Evolutionary conservation across 306 rosid species (phyloP).

Genomic region (Quercus agrifolia): DNA sequence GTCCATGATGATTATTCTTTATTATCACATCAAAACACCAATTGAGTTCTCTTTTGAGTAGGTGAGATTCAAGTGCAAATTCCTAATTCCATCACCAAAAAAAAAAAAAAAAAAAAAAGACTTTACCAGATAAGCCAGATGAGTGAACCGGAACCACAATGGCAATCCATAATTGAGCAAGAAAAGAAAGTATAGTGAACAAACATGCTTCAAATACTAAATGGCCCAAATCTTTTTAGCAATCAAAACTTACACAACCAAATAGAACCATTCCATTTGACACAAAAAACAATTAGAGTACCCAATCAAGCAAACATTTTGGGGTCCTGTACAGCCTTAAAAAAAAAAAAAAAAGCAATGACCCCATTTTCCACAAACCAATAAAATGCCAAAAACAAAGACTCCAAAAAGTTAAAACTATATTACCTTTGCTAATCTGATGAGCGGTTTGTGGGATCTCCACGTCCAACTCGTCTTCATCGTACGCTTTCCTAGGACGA

Average conservation of each 20-base stretch:
- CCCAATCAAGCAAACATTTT: background rate
- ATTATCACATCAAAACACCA: too few relatives aligned
- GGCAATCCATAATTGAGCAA: background rate
- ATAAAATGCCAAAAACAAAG: background rate
- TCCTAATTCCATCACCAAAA: too few relatives aligned
- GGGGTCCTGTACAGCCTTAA: background rate
- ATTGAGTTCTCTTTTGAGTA: too few relatives aligned
- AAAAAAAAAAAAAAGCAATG: background rate
- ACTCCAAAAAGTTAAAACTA: background rate
- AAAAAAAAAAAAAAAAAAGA: too few relatives aligned
- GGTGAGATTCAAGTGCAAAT: too few relatives aligned
- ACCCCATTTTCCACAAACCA: too few relatives aligned
- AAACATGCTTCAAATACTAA: background rate
- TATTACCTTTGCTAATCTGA: slow-evolving; percentile 58
- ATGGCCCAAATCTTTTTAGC: background rate
- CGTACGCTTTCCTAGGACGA: slow-evolving; percentile 1
- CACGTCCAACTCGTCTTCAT: slow-evolving; percentile 22
- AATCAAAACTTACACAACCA: background rate
- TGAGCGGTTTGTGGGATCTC: slow-evolving; percentile 73
- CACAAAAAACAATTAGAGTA: background rate
- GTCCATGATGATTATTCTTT: too few relatives aligned
- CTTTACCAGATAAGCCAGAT: too few relatives aligned
- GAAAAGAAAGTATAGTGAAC: background rate
- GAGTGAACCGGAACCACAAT: too few relatives aligned
- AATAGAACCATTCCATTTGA: background rate